Evolutionary conservation across 352 stramenopile genomes (phyloP), one percentile per base, ranked within the genome.

Genomic region (Phytopythium oedochilum): DNA sequence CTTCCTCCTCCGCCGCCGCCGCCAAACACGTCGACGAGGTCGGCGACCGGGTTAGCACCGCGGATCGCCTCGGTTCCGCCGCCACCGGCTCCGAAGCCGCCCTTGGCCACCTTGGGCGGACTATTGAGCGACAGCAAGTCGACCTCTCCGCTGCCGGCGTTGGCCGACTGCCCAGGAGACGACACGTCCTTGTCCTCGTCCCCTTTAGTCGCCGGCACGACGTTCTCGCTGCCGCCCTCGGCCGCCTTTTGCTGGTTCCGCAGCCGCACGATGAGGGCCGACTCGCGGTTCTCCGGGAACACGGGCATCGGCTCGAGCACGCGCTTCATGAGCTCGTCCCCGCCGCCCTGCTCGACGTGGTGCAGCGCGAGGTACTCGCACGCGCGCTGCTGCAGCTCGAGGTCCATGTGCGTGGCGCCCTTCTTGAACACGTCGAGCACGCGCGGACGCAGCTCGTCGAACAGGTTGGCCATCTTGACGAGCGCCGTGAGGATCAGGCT

Each of bases 261-360:
- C n/a, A 90, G 70, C 12, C 78, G 75, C 25, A 85, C 74, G 9
- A 83, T 84, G 39, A 89, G 73, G 10, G 70, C 72, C 12, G 81
- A 89, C 66, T 88, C 81, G 39, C 81, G 73, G 54, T 83, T 88
- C 59, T 98, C 94, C 5, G 97, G 93, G 76, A 98, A 99, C 26
- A 97, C 77, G 15, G 97, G 97, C 96, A 99, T 99, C 52, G 97
- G 91, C 59, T 98, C 91, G 42, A 99, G 77, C 38, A 99, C 85
- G 60, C 90, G 83, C 69, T 97, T 94, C 45, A 98, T 90, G 43
- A 95, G 82, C 55, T 98, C 85, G 52, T 81, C 70, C 1, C 66
- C 63, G 8, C 54, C 59, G 55, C 45, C 66, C 34, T 57, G 42
- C 36, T 75, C 77, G 5, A 89, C 61, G 47, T 96, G 81, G 53